Percentiles rank a stretch among this genome's conserved stretches.
Evolutionary conservation across 331 rosid genomes (phyloP).

Genomic region (Erythrophleum ivorense): DNA sequence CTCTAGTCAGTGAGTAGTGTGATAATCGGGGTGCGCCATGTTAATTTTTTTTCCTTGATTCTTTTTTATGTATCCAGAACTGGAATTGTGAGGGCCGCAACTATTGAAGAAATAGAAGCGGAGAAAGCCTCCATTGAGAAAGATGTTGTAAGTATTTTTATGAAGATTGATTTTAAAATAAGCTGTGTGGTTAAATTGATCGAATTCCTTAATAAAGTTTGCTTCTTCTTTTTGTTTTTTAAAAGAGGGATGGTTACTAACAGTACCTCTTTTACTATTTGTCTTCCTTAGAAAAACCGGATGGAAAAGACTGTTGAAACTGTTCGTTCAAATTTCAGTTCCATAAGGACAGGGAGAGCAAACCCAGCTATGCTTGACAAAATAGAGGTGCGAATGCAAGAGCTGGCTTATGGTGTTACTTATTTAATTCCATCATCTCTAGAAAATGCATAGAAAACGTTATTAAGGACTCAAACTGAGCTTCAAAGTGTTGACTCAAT

Average conservation of each 20-base stretch:
- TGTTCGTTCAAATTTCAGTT: conserved; percentile 74
- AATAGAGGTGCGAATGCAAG: conserved; percentile 66
- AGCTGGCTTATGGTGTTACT: conserved; percentile 18
- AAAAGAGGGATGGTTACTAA: background rate
- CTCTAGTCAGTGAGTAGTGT: too few relatives aligned
- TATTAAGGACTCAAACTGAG: background rate
- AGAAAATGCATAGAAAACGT: background rate
- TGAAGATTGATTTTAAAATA: conserved; percentile 5
- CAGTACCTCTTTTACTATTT: background rate
- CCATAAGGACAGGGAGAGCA: conserved; percentile 91
- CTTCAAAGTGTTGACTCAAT: background rate
- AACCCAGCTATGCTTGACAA: conserved; percentile 92
- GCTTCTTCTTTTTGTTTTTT: background rate
- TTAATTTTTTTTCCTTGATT: background rate
- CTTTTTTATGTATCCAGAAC: conserved; percentile 44
- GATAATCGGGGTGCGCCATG: background rate
- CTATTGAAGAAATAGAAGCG: conserved; percentile 94
- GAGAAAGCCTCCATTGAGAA: conserved; percentile 77
- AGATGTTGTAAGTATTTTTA: conserved; percentile 66
- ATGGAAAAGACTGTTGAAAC: conserved; percentile 89
- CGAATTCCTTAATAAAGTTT: background rate
- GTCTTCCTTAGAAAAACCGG: conserved; percentile 63
- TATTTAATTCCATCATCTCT: background rate
- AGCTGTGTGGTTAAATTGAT: background rate
- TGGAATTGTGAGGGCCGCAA: conserved; percentile 72